Percentiles rank a stretch among this genome's conserved stretches.
Evolutionary conservation across 345 rosid species (phyloP).

Genomic region (Laguncularia racemosa): DNA sequence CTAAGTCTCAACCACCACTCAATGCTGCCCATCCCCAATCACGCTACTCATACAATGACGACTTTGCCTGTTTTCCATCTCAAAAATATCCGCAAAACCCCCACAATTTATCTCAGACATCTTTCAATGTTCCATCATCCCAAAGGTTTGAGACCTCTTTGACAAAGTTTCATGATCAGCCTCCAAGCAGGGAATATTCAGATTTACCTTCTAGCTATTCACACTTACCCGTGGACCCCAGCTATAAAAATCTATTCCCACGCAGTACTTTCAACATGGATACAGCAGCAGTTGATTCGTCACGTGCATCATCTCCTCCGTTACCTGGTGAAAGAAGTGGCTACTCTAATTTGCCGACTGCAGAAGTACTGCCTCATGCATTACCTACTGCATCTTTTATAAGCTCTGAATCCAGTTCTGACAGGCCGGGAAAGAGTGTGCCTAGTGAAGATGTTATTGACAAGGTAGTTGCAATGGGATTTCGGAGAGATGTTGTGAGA

Average conservation of each 20-base stretch:
- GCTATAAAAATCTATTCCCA: constrained; percentile 7
- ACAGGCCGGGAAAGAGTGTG: constrained; percentile 18
- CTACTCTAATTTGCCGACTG: constrained; percentile 27
- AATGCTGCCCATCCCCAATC: constrained; percentile 10
- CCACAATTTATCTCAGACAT: neutral
- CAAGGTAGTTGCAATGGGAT: constrained; percentile 56
- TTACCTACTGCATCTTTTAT: constrained; percentile 41
- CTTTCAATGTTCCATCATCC: neutral
- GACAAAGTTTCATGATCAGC: constrained; percentile 19
- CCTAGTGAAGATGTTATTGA: constrained; percentile 37
- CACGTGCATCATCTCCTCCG: constrained; percentile 11
- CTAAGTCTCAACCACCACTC: constrained; percentile 19
- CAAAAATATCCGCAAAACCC: neutral
- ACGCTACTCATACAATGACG: constrained; percentile 11
- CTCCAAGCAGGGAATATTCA: constrained; percentile 13
- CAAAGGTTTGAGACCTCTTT: constrained; percentile 2
- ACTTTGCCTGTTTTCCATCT: constrained; percentile 6
- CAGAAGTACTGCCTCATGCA: constrained; percentile 34
- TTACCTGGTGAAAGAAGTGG: constrained; percentile 9
- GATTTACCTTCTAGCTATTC: constrained; percentile 15
- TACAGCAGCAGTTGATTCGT: constrained; percentile 8
- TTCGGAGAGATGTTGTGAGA: constrained; percentile 51
- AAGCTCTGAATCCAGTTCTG: constrained; percentile 18
- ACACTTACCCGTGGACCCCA: constrained; percentile 5
- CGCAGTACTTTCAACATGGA: constrained; percentile 10